A percentile compares a stretch with the other conserved stretches of the same genome.
These are phyloP conservation scores for Monoraphidium neglectum DNA, from an alignment of 139 green algal species.

Conservation along the genomic window DNA sequence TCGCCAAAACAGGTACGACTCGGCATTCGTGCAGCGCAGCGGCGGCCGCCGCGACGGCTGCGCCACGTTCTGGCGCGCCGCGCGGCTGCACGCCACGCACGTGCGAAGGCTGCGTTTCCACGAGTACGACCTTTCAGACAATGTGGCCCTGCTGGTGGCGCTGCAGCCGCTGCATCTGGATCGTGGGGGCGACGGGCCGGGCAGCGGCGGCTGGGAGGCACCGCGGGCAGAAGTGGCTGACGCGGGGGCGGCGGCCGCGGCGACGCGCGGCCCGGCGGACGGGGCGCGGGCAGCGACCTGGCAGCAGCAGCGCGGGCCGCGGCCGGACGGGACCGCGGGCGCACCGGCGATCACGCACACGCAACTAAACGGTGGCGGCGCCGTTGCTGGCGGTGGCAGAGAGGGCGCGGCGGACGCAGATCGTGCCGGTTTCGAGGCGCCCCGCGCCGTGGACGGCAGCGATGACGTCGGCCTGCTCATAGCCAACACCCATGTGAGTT, in stretches of 20 bases:
- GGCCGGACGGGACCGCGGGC: neutral
- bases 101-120: slow-evolving; percentile 52
- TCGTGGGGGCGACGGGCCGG: slow-evolving; percentile 10
- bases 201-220: slow-evolving; percentile 13
- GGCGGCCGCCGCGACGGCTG: slow-evolving; percentile 62
- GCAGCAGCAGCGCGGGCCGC: neutral
- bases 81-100: slow-evolving; percentile 43
- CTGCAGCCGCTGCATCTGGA: slow-evolving; percentile 20
- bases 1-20: neutral
- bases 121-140: slow-evolving; percentile 70
- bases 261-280: neutral
- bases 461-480: too few relatives aligned
- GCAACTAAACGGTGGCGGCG: slow-evolving; percentile 4
- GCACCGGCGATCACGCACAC: too few relatives aligned
- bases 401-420: too few relatives aligned
- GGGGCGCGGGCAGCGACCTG: neutral
- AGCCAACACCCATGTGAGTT: too few relatives aligned
- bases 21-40: slow-evolving; percentile 39
- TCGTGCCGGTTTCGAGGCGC: too few relatives aligned
- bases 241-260: neutral
- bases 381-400: neutral
- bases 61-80: slow-evolving; percentile 69
- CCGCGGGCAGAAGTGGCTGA: neutral
- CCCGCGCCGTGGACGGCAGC: too few relatives aligned
- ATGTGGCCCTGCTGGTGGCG: slow-evolving; percentile 72